Conservation (phyloP, 2,329 filamentous ascomycete genomes). For the Hawksworthiomyces lignivorus region DNA sequence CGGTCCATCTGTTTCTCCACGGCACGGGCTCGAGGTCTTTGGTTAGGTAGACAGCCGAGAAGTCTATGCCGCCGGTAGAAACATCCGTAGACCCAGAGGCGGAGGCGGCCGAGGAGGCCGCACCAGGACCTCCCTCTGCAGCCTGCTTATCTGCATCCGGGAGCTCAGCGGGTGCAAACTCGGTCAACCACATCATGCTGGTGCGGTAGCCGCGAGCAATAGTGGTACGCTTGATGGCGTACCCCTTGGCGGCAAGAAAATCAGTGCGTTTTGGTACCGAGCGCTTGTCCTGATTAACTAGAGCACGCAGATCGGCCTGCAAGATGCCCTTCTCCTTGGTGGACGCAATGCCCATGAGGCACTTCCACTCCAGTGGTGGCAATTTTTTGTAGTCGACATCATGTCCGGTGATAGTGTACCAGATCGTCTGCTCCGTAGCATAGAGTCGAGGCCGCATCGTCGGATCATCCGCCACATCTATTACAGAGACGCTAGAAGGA, state of each 20-base stretch:
- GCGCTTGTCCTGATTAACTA: constrained; percentile 55
- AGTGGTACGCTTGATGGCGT: constrained; percentile 53
- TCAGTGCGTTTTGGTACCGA: constrained; percentile 56
- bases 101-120: not conserved
- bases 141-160: constrained; percentile 21
- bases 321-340: constrained; percentile 47
- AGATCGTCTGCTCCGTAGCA: constrained; percentile 48
- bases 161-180: constrained; percentile 41
- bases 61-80: constrained; percentile 19
- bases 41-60: constrained; percentile 24
- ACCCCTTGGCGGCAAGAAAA: constrained; percentile 50
- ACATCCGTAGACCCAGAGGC: not conserved
- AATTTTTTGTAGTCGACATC: constrained; percentile 50
- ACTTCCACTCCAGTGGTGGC: constrained; percentile 51
- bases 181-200: constrained; percentile 53
- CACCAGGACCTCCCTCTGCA: not conserved
- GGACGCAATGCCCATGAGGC: constrained; percentile 50
- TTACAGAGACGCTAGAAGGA: too few species aligned
- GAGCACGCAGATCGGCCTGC: constrained; percentile 50
- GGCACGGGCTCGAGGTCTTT: constrained; percentile 45
- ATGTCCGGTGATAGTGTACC: constrained; percentile 53
- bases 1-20: constrained; percentile 50
- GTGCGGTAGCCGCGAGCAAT: constrained; percentile 53
- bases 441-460: constrained; percentile 30
- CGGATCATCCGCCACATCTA: constrained; percentile 7